Evolutionary conservation across 192 early-diverging fungal species (phyloP).

Genomic region (Podila horticola): DNA sequence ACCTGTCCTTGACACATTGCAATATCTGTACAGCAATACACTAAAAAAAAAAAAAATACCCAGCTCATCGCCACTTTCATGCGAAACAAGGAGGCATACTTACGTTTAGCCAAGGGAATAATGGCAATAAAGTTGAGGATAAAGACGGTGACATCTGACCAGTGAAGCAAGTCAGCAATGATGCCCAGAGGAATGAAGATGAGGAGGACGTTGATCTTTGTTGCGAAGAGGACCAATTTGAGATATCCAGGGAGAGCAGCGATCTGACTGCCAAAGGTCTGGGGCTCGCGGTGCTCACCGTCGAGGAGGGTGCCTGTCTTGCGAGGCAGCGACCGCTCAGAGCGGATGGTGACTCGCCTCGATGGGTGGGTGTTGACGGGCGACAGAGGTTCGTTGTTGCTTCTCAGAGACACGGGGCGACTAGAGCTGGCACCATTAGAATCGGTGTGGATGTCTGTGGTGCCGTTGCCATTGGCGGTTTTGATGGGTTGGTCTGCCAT

Average conservation of each 20-base stretch:
- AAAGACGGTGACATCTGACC: slow-evolving; percentile 76
- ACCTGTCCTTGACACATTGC: no score
- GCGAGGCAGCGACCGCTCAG: slow-evolving; percentile 24
- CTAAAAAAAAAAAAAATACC: not conserved
- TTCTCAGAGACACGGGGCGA: slow-evolving; percentile 9
- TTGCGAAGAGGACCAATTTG: slow-evolving; percentile 50
- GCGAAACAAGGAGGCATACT: slow-evolving; percentile 16
- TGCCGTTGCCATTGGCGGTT: not conserved
- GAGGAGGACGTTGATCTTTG: slow-evolving; percentile 76
- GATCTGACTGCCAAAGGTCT: not conserved
- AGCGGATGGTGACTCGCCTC: slow-evolving; percentile 32
- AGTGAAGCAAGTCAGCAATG: slow-evolving; percentile 66
- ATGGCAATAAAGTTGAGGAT: slow-evolving; percentile 89
- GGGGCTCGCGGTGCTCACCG: not conserved
- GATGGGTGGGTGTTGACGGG: slow-evolving; percentile 10
- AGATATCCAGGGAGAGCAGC: slow-evolving; percentile 12
- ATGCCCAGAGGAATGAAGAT: slow-evolving; percentile 87
- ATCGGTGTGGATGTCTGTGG: not conserved
- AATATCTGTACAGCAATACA: no score
- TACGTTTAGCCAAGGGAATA: slow-evolving; percentile 78
- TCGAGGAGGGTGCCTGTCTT: slow-evolving; percentile 10
- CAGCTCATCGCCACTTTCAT: not conserved
- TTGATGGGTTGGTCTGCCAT: not conserved
- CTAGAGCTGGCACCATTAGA: not conserved
- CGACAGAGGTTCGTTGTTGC: not conserved